phyloP scores from a whole-genome alignment of 208 protist genomes.

The Leishmania aethiopica region DNA sequence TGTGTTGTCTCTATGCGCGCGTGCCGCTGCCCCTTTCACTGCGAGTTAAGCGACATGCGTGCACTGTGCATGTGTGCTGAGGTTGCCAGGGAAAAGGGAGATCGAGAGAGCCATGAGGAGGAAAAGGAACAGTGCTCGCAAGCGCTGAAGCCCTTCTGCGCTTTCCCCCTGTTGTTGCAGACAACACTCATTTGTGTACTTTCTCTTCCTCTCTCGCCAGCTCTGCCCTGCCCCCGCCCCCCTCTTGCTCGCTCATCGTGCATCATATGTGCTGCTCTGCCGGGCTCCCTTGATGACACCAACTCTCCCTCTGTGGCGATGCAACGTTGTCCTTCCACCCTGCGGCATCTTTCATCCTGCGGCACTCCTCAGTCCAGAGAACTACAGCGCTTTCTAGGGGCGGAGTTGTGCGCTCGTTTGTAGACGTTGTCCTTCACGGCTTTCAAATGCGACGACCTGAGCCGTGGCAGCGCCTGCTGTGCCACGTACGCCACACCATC shows the following conservation, averaged over 20 bases:
- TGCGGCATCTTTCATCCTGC: not conserved
- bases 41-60: not conserved
- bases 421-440: not conserved
- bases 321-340: not conserved
- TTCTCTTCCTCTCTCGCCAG: not conserved
- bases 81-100: not conserved
- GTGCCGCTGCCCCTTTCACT: not conserved
- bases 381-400: not conserved
- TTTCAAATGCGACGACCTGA: slow-evolving; percentile 1
- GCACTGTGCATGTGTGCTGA: not conserved
- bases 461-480: slow-evolving; percentile 10
- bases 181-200: not conserved
- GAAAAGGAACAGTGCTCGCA: not conserved
- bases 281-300: not conserved
- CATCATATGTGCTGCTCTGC: not conserved
- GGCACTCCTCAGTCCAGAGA: not conserved
- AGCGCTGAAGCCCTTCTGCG: not conserved
- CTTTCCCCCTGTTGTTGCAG: not conserved
- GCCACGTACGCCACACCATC: not conserved
- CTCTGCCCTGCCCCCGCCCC: not conserved
- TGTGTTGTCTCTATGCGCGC: not conserved
- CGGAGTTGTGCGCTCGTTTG: not conserved
- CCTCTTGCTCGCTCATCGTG: not conserved
- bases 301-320: not conserved
- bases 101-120: not conserved